Percentiles rank a stretch among this genome's conserved stretches.
phyloP scores from a whole-genome alignment of 2,329 filamentous ascomycete genomes.

The Sclerotinia glacialis region DNA sequence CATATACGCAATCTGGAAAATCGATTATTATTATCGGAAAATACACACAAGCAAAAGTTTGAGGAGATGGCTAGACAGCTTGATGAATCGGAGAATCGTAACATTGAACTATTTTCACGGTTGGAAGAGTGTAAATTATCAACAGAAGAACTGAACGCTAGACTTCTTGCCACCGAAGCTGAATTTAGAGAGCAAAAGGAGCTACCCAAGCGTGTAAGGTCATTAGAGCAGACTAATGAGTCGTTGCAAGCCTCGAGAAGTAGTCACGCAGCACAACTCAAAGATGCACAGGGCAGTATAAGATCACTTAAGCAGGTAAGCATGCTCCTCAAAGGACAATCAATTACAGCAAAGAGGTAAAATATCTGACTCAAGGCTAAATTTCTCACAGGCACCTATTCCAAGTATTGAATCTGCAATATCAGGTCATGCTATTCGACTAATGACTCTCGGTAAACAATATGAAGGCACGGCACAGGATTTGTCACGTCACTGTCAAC shows the following conservation, averaged over 20 bases:
- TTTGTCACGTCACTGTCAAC: conserved; percentile 8
- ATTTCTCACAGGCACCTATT: background rate
- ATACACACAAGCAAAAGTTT: conserved; percentile 1
- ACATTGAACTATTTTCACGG: background rate
- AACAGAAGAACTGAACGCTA: conserved; percentile 4
- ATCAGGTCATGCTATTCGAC: background rate
- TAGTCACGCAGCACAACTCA: background rate
- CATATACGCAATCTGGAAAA: conserved; percentile 1
- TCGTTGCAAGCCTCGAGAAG: conserved; percentile 2
- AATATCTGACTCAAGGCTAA: background rate
- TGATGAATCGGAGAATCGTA: conserved; percentile 8
- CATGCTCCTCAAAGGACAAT: background rate
- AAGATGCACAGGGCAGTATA: background rate
- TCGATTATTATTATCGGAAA: conserved; percentile 3
- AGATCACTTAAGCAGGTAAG: conserved; percentile 13
- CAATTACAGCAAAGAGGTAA: background rate
- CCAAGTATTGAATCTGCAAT: conserved; percentile 5
- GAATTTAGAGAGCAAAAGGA: background rate
- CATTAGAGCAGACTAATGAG: background rate
- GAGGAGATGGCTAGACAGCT: conserved; percentile 10
- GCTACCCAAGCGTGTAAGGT: background rate
- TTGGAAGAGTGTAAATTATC: background rate
- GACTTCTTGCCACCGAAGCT: conserved; percentile 6
- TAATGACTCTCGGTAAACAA: background rate
- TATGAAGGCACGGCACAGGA: conserved; percentile 1